Base-by-base conservation (phyloP, 116 monocot species). In the Zostera marina region DNA sequence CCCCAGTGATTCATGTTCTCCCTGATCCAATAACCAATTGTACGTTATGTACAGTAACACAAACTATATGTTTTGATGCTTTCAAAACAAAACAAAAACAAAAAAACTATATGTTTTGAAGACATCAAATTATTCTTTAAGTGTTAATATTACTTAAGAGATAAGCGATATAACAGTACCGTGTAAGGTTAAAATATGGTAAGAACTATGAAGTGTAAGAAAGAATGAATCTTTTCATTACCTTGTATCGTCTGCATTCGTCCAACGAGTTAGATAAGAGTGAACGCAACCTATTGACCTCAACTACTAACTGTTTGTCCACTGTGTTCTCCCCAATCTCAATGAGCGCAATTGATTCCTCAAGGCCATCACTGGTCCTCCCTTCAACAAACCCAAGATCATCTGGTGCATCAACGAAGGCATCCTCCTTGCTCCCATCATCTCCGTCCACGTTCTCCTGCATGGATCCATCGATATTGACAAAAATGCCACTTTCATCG, bases 361-460 rank as follows among this genome's bases (percentile, higher is more conserved):
- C 91, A 5, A 92, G 68, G 25, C 64, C 59, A 14, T 19, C 17
- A 11, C 48, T 19, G 22, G 66, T 68, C 20, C 75, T 63, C 17
- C 65, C 52, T 8, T 54, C 63, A 11, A 25, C 47, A 10, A 47
- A 72, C 16, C 69, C 68, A 8, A 81, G 65, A 42, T 82, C 63
- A 21, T 94, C 94, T 0, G 85, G 70, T 12, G 88, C 94, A 58
- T 94, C 94, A 5, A 80, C 79, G 46, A 94, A 94, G 48, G 63
- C 70, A 40, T 88, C 94, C 46, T 88, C 88, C 65, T 76, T 65
- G 5, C 71, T 48, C 11, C 17, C 44, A 20, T 71, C 60, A 8
- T 78, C 78, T 38, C 16, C 63, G 60, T 24, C 56, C 70, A 38
- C 48, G 22, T 58, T 44, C 51, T 72, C 82, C 66, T 64, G 85